Evolutionary conservation across 768 basidiomycete genomes (phyloP), one percentile per base, ranked within the genome.

Genomic region (Boletus reticuloceps): DNA sequence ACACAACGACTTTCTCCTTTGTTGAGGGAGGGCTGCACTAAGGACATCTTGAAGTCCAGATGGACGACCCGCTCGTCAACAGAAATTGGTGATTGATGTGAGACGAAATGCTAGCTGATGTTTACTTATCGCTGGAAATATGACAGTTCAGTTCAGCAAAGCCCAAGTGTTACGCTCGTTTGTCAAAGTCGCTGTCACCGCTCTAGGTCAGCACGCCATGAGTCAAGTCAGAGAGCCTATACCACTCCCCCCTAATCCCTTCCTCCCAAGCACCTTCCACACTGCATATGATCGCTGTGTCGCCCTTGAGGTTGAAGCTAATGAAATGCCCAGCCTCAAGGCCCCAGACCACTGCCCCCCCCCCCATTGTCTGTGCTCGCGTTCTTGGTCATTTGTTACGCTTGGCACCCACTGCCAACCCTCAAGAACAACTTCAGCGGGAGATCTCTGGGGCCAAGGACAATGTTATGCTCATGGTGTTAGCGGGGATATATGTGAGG

Each of bases 1-100:
- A 91, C 1, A 97, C 91, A 59, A 99, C 98, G 44, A 91, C 84
- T 1, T 20, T 20, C 20, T 20, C 20, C 20, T 20, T 20, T 20
- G 20, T 20, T 20, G 20, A 20, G 20, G 20, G 20, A 20, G 20
- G 20, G 20, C 20, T 20, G 20, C 20, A 20, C 20, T 20, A 20
- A 20, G 20, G 20, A 20, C 20, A 20, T 20, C 20, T 20, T 20
- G 20, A 20, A 20, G 20, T 20, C 20, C 20, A 20, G 20, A 20
- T 20, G 20, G 20, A 20, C 20, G 2, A 20, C 20, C 20, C 20
- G 20, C 20, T 20, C 20, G 2, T 20, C 20, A 2, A 20, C 20
- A 20, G 20, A 20, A 20, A 20, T 20, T 20, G 20, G 20, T 20
- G 20, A 20, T 20, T 20, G n/a, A 20, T 20, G 20, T 20, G 20